Conservation (phyloP, 345 rosid genomes). For the Acer saccharum region DNA sequence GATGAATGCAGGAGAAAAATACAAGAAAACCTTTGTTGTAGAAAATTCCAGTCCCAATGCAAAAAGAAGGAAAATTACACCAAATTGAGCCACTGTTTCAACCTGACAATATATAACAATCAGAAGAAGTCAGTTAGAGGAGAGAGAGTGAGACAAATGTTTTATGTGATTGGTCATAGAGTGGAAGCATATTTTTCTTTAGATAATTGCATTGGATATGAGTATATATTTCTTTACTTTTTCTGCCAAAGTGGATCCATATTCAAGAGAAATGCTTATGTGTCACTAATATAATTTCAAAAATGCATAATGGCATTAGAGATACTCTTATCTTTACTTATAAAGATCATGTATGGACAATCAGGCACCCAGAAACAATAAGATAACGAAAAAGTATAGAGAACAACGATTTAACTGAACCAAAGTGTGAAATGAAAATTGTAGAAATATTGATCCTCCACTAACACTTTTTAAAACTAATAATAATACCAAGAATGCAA, state of each 20-base stretch:
- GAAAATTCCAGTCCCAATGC: slow-evolving; percentile 67
- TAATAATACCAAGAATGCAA: not conserved
- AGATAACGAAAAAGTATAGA: slow-evolving; percentile 1
- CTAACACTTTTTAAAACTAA: not conserved
- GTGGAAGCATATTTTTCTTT: too few relatives aligned
- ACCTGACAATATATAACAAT: slow-evolving; percentile 35
- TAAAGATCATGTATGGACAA: not conserved
- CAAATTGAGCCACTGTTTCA: slow-evolving; percentile 72
- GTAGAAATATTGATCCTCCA: not conserved
- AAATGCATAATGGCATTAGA: too few relatives aligned
- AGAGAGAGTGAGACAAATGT: too few relatives aligned
- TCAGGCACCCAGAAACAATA: not conserved
- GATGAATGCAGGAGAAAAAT: not conserved
- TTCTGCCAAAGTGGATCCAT: too few relatives aligned
- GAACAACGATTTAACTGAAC: slow-evolving; percentile 1
- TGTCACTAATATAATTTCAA: too few relatives aligned
- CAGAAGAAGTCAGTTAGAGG: not conserved
- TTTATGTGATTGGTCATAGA: too few relatives aligned
- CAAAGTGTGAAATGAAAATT: not conserved
- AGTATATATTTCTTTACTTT: too few relatives aligned
- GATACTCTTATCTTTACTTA: not conserved
- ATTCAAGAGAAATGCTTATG: too few relatives aligned
- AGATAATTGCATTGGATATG: too few relatives aligned
- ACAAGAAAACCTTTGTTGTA: slow-evolving; percentile 39
- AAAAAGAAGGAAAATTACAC: slow-evolving; percentile 65